Evolutionary conservation across 2,329 filamentous ascomycete species (phyloP).

Genomic region (Talaromyces albobiverticillius): DNA sequence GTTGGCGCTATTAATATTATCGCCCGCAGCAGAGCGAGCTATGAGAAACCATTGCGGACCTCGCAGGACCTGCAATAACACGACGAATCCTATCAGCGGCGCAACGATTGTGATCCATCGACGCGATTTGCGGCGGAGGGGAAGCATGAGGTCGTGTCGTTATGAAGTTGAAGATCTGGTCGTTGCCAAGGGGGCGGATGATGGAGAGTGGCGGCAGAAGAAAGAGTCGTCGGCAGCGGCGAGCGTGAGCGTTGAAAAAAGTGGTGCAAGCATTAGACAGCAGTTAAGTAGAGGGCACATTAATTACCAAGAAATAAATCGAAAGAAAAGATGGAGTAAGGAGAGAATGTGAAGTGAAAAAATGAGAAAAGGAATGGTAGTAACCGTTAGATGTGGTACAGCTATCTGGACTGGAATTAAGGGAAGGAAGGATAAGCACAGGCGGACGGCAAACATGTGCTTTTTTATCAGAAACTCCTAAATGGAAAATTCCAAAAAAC

Average conservation of each 20-base stretch:
- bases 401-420: neutral
- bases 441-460: neutral
- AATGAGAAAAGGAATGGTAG: slow-evolving; percentile 6
- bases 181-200: neutral
- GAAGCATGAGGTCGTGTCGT: slow-evolving; percentile 31
- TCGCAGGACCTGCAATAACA: slow-evolving; percentile 57
- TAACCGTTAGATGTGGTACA: neutral
- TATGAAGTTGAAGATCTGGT: neutral
- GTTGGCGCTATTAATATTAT: neutral
- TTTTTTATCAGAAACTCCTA: too few relatives aligned
- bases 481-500: too few relatives aligned
- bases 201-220: neutral
- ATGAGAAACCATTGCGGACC: slow-evolving; percentile 15
- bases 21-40: neutral
- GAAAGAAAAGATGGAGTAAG: neutral
- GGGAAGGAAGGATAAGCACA: neutral
- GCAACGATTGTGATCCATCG: slow-evolving; percentile 47
- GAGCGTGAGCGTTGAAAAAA: neutral
- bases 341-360: neutral
- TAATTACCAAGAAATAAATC: too few relatives aligned
- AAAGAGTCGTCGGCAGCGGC: neutral
- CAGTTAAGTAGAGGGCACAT: too few relatives aligned
- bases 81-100: slow-evolving; percentile 54
- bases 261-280: neutral
- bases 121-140: slow-evolving; percentile 39